Evolutionary conservation across 371 early-diverging fungal species (phyloP).

Genomic region (Dinochytrium kinnereticum): DNA sequence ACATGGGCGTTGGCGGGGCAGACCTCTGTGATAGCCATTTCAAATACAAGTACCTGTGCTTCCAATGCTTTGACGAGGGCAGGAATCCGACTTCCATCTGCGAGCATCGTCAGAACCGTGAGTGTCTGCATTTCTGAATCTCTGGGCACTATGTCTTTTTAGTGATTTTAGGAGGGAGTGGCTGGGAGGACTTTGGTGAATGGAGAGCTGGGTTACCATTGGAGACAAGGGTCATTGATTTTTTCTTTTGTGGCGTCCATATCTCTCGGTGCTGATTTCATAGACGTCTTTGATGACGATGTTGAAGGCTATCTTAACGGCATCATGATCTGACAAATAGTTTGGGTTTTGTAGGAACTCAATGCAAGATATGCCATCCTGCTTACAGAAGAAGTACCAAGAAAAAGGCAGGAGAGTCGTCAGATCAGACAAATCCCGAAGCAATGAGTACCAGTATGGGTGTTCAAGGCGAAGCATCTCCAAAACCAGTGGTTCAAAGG

Average conservation of each 20-base stretch:
- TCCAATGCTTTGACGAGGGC: conserved; percentile 5
- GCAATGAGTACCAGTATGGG: background rate
- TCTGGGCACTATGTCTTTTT: too few species aligned
- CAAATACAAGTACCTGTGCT: conserved; percentile 15
- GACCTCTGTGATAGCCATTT: conserved; percentile 5
- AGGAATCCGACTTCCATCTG: background rate
- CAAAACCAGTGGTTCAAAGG: too few species aligned
- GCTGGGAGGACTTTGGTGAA: background rate
- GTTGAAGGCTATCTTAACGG: too few species aligned
- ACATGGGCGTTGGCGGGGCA: background rate
- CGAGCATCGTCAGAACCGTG: conserved; percentile 3
- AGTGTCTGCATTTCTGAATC: too few species aligned
- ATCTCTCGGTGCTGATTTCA: background rate
- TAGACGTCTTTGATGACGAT: too few species aligned
- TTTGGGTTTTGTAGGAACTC: conserved; percentile 7
- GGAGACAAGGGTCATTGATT: background rate
- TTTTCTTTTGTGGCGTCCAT: background rate
- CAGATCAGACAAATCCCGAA: background rate
- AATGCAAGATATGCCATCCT: conserved; percentile 15
- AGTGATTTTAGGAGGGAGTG: background rate
- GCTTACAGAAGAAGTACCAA: background rate
- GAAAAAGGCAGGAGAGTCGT: background rate
- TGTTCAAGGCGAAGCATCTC: background rate
- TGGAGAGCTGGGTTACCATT: background rate
- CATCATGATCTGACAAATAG: too few species aligned